A percentile compares a stretch with the other conserved stretches of the same genome.
Evolutionary conservation across 768 basidiomycete genomes (phyloP).

Genomic region (Lactarius akahatsu): DNA sequence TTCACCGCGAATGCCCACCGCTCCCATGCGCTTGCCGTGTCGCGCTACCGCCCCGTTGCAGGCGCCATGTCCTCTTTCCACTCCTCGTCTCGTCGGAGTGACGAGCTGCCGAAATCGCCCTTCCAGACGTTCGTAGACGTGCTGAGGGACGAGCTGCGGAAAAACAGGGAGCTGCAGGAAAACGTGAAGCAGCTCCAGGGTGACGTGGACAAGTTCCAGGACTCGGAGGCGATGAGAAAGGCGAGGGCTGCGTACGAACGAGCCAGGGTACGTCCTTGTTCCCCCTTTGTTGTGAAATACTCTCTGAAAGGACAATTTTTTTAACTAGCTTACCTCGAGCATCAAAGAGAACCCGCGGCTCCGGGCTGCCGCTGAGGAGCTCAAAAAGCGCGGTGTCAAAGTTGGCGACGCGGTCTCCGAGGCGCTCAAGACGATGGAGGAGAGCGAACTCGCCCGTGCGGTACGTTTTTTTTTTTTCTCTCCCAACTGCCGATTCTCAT

Average conservation of each 20-base stretch:
- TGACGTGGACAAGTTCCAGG: slow-evolving; percentile 96
- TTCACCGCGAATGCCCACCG: slow-evolving; percentile 30
- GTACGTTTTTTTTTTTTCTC: slow-evolving; percentile 41
- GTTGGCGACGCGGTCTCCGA: slow-evolving; percentile 93
- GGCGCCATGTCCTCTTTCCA: slow-evolving; percentile 47
- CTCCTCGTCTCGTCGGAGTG: slow-evolving; percentile 56
- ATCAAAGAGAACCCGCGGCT: slow-evolving; percentile 95
- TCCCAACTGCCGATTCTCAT: neutral
- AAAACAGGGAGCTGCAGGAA: slow-evolving; percentile 93
- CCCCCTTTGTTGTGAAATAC: neutral
- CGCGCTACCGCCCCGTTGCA: slow-evolving; percentile 35
- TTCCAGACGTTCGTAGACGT: slow-evolving; percentile 97
- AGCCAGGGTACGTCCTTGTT: slow-evolving; percentile 68
- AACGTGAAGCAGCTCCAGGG: slow-evolving; percentile 97
- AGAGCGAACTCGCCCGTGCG: slow-evolving; percentile 87
- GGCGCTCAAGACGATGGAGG: slow-evolving; percentile 90
- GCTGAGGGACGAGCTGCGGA: slow-evolving; percentile 85
- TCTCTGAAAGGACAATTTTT: slow-evolving; percentile 7
- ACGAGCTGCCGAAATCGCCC: slow-evolving; percentile 83
- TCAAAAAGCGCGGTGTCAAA: slow-evolving; percentile 85
- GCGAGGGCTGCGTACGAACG: slow-evolving; percentile 92
- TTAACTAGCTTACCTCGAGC: slow-evolving; percentile 74
- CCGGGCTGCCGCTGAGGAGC: slow-evolving; percentile 89
- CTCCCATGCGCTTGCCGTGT: slow-evolving; percentile 31
- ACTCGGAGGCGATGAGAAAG: slow-evolving; percentile 92